Evolutionary conservation across 768 basidiomycete genomes (phyloP).

Genomic region (Auricularia heimuer): DNA sequence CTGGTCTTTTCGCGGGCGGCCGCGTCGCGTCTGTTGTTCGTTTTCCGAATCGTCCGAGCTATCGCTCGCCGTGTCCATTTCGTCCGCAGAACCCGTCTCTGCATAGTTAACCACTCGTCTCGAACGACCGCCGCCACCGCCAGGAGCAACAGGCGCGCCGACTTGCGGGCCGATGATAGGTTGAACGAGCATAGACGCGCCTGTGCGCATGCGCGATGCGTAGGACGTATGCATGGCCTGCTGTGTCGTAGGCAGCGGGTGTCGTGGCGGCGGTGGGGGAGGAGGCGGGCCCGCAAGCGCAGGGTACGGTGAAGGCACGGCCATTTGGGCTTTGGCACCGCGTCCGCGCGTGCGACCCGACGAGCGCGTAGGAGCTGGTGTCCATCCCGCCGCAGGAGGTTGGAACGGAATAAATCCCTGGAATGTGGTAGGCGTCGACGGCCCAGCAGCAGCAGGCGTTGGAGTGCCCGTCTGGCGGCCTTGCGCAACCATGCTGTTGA

Average conservation of each 20-base stretch:
- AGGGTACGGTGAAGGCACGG: background rate
- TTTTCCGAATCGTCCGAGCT: slow-evolving; percentile 75
- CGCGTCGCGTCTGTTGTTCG: background rate
- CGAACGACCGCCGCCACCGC: background rate
- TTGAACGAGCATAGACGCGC: slow-evolving; percentile 82
- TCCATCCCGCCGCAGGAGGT: background rate
- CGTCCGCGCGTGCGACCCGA: background rate
- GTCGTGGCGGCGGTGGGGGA: slow-evolving; percentile 31
- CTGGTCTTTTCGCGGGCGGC: slow-evolving; percentile 15
- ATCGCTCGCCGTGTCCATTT: slow-evolving; percentile 57
- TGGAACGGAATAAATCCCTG: background rate
- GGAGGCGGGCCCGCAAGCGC: slow-evolving; percentile 1
- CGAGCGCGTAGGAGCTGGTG: background rate
- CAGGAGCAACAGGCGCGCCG: slow-evolving; percentile 16
- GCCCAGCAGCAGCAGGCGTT: background rate
- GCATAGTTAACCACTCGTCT: slow-evolving; percentile 65
- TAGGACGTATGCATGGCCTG: slow-evolving; percentile 81
- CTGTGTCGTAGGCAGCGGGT: slow-evolving; percentile 39
- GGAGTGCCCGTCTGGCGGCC: background rate
- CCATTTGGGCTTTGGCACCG: background rate
- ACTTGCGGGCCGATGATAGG: slow-evolving; percentile 45
- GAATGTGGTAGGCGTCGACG: background rate
- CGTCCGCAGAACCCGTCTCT: slow-evolving; percentile 76
- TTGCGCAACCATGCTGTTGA: background rate
- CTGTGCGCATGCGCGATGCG: slow-evolving; percentile 82